These are phyloP conservation scores for Zea luxurians DNA, from an alignment of 176 grass and related monocot genomes.

Conservation along the genomic window DNA sequence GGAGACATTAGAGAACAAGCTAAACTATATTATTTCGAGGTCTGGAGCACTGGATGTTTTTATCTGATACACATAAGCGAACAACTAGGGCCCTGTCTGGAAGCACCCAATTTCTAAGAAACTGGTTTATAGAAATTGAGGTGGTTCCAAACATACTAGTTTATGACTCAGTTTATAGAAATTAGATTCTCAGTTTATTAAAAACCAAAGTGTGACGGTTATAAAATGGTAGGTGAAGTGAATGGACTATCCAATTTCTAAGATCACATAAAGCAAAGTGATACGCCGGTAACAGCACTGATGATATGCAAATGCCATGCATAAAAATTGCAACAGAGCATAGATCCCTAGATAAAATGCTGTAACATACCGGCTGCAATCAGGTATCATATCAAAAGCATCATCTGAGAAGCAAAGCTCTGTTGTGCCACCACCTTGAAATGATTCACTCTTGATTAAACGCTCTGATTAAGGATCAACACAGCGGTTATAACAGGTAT, in stretches of 20 bases:
- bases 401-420: conserved; percentile 63
- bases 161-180: no score
- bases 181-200: no score
- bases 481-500: conserved; percentile 32
- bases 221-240: not conserved
- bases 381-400: conserved; percentile 60
- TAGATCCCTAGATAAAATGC: not conserved
- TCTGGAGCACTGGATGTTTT: conserved; percentile 4
- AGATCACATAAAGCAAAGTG: not conserved
- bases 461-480: conserved; percentile 48
- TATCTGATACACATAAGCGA: conserved; percentile 42
- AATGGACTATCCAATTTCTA: not conserved
- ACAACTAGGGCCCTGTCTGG: conserved; percentile 25
- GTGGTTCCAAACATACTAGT: no score
- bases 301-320: not conserved
- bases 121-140: no score
- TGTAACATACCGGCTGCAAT: conserved; percentile 59
- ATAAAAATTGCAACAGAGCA: conserved; percentile 23
- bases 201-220: not conserved
- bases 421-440: conserved; percentile 58
- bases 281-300: not conserved
- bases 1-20: conserved; percentile 12
- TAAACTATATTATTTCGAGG: conserved; percentile 31
- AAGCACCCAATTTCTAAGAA: no score
- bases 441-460: conserved; percentile 57